Evolutionary conservation across 176 grass and related monocot species (phyloP), one percentile per base, ranked within the genome.

Genomic region (Lolium rigidum): DNA sequence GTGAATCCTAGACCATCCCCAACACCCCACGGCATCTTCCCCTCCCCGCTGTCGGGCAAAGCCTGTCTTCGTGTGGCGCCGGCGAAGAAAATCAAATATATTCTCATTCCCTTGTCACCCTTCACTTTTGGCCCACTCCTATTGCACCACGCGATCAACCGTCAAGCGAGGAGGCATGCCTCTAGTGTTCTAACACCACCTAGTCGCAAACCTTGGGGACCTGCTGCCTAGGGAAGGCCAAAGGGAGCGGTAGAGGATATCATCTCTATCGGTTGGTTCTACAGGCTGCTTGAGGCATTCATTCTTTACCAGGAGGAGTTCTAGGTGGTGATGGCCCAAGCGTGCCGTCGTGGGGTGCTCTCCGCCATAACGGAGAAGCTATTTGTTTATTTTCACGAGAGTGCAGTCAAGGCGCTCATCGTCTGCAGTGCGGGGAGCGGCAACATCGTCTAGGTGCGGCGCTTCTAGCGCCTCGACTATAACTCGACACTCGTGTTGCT

Each of bases 391-490:
- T 95, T 98, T 87, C 92, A 91, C 80, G 95, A 98, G 57, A 76
- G 93, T 31, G 91, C 88, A 5, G 93, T 98, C 43, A 98, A 93
- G 91, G 95, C 95, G 14, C 95, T 95, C 72, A 93, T 95, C 76
- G 87, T 98, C 14, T 93, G 92, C 87, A 98, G 95, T 91, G 95
- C 91, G 5, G 38, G 38, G 95, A 6, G 69, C 95, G n/a, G n/a
- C n/a, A n/a, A n/a, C n/a, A n/a, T n/a, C 31, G 91, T 83, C 64
- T 89, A 95, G 87, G 80, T 95, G 47, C 83, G 79, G 9, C 91
- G 87, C 64, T 93, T 89, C 87, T 89, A 93, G 76, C 87, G 92
- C 80, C 91, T 91, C 76, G 80, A 89, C 6, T 87, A 88, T 6
- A 41, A 31, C 28, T 31, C 2, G 28, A 31, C 2, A 2, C 28